phyloP scores from a whole-genome alignment of 2,329 filamentous ascomycete genomes.

The Sporothrix dimorphospora region DNA sequence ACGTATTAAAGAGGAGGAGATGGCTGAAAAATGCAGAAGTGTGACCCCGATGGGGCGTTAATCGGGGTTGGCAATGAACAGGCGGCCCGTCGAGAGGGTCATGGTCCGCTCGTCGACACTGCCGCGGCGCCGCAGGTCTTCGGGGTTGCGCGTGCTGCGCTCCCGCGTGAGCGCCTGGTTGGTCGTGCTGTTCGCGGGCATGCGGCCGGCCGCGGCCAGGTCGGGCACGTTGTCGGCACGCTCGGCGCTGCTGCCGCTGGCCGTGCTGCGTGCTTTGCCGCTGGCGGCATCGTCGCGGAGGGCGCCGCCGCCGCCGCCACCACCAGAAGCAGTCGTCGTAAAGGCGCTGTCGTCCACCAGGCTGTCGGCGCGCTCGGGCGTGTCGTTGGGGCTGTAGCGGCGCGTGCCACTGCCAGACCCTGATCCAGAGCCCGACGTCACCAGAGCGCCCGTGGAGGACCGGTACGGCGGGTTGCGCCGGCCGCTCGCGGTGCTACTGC shows the following conservation, averaged over 20 bases:
- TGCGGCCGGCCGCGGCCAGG: conserved; percentile 51
- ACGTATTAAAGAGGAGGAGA: background rate
- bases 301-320: too few species aligned
- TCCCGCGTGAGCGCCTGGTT: conserved; percentile 63
- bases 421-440: conserved; percentile 41
- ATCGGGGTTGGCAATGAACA: conserved; percentile 88
- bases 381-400: conserved; percentile 58
- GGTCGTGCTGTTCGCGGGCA: conserved; percentile 62
- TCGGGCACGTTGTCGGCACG: conserved; percentile 64
- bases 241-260: conserved; percentile 62
- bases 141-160: conserved; percentile 67
- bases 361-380: conserved; percentile 59
- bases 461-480: conserved; percentile 55
- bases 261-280: conserved; percentile 54
- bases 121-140: conserved; percentile 74
- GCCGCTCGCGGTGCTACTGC: conserved; percentile 66
- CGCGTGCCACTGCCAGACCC: conserved; percentile 32
- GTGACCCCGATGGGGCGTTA: too few species aligned
- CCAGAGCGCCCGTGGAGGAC: conserved; percentile 50
- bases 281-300: conserved; percentile 50
- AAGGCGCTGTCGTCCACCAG: conserved; percentile 43
- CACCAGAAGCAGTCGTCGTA: background rate
- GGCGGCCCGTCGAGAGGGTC: conserved; percentile 71
- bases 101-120: conserved; percentile 83
- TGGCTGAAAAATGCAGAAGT: background rate